Evolutionary conservation across 2,329 filamentous ascomycete species (phyloP).

Genomic region (Geosmithia morbida): DNA sequence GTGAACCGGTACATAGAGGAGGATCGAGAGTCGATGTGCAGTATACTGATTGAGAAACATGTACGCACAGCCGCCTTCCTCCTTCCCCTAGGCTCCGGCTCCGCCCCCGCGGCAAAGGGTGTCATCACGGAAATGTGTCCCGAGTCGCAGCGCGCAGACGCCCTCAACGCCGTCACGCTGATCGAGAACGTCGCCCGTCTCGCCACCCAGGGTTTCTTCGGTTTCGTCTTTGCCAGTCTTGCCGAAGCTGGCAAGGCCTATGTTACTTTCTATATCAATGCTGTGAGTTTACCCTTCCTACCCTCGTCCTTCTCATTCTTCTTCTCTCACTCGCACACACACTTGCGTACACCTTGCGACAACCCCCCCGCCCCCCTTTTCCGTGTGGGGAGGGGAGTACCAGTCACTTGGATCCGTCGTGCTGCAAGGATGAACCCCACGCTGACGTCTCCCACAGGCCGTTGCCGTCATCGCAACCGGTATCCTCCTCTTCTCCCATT

Average conservation of each 20-base stretch:
- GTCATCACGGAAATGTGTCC: slow-evolving; percentile 60
- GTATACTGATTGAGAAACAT: too few species aligned
- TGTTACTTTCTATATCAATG: slow-evolving; percentile 54
- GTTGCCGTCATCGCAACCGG: slow-evolving; percentile 31
- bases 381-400: too few species aligned
- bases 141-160: slow-evolving; percentile 45
- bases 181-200: slow-evolving; percentile 56
- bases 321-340: neutral
- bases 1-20: too few species aligned
- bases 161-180: slow-evolving; percentile 52
- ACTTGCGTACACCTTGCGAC: neutral
- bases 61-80: slow-evolving; percentile 41
- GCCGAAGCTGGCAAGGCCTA: slow-evolving; percentile 43
- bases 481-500: slow-evolving; percentile 25
- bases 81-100: slow-evolving; percentile 54
- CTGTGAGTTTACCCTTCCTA: slow-evolving; percentile 22
- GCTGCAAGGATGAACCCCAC: neutral
- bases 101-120: slow-evolving; percentile 55
- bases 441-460: slow-evolving; percentile 17
- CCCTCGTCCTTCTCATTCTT: neutral
- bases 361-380: too few species aligned
- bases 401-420: neutral
- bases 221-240: slow-evolving; percentile 49
- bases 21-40: too few species aligned
- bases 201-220: slow-evolving; percentile 50